phyloP scores from a whole-genome alignment of 2,329 filamentous ascomycete species.

The Pestalotiopsis sp. region DNA sequence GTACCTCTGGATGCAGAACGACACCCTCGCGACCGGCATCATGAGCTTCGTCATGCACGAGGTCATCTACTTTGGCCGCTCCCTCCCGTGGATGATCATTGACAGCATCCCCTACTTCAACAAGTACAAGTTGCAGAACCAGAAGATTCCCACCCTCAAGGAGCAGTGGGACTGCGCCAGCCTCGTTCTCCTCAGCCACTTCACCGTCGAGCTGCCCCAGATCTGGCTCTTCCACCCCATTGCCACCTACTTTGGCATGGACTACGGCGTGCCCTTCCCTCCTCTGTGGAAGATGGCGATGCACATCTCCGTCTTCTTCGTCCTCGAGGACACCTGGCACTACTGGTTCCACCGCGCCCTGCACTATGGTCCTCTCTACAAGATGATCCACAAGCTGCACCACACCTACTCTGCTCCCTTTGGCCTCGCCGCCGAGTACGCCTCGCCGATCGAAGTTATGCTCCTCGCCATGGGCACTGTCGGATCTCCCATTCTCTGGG shows the following conservation, averaged over 20 bases:
- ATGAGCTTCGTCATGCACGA: constrained; percentile 98
- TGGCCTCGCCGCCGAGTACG: constrained; percentile 94
- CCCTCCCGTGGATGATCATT: constrained; percentile 89
- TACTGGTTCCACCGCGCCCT: constrained; percentile 94
- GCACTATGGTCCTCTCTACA: constrained; percentile 95
- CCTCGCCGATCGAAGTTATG: constrained; percentile 96
- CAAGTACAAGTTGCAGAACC: constrained; percentile 90
- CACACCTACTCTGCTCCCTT: constrained; percentile 99
- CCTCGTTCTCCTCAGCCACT: constrained; percentile 91
- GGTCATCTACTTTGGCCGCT: constrained; percentile 89
- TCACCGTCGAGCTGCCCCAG: constrained; percentile 96
- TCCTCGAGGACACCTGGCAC: constrained; percentile 96
- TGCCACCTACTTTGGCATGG: constrained; percentile 88
- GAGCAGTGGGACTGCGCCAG: constrained; percentile 95
- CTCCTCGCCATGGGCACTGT: constrained; percentile 87
- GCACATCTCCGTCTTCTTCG: constrained; percentile 92
- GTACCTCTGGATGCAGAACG: constrained; percentile 99
- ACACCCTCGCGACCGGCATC: constrained; percentile 93
- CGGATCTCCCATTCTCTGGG: constrained; percentile 80
- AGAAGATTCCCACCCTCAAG: constrained; percentile 87
- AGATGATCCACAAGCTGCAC: constrained; percentile 97
- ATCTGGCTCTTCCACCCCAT: constrained; percentile 99
- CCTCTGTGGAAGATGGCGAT: constrained; percentile 81
- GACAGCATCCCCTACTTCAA: constrained; percentile 86
- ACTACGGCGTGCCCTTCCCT: constrained; percentile 88